These are phyloP conservation scores for Pyrenophora tritici-repentis DNA, from an alignment of 2,329 filamentous ascomycete genomes.

Conservation along the genomic window DNA sequence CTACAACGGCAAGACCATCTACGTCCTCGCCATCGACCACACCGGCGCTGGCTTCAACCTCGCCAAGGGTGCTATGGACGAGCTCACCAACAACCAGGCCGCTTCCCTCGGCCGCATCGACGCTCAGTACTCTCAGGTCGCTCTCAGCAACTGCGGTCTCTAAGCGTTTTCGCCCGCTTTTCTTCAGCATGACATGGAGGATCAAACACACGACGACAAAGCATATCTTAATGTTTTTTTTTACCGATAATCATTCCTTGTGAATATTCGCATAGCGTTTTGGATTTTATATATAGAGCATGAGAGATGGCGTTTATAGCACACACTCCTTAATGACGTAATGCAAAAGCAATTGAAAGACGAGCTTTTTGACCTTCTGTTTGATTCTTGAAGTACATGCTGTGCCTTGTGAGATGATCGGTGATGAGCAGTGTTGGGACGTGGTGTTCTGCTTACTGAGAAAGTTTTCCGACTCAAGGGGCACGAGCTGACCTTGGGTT, in stretches of 20 bases:
- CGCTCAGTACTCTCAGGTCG: conserved; percentile 47
- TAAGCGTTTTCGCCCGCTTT: conserved; percentile 15
- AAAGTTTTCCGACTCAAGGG: too few species aligned
- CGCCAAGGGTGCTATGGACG: conserved; percentile 55
- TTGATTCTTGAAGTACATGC: too few species aligned
- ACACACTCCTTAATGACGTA: conserved; percentile 17
- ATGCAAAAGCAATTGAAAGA: conserved; percentile 1
- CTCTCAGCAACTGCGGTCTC: conserved; percentile 42
- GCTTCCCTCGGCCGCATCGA: conserved; percentile 52
- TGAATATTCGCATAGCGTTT: conserved; percentile 7
- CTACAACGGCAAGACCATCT: conserved; percentile 55
- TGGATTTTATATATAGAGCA: not conserved
- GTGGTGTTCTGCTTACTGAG: too few species aligned
- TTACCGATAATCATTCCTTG: not conserved
- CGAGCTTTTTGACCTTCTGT: too few species aligned
- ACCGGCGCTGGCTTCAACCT: conserved; percentile 57
- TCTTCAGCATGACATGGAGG: not conserved
- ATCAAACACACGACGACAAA: not conserved
- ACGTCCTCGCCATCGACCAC: conserved; percentile 57
- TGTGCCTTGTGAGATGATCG: too few species aligned
- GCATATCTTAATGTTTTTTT: conserved; percentile 15
- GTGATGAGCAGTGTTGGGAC: too few species aligned
- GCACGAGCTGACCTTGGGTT: too few species aligned
- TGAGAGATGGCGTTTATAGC: conserved; percentile 6
- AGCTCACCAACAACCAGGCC: conserved; percentile 55